Evolutionary conservation across 2,329 filamentous ascomycete species (phyloP).

Genomic region (Colletotrichum sublineola): DNA sequence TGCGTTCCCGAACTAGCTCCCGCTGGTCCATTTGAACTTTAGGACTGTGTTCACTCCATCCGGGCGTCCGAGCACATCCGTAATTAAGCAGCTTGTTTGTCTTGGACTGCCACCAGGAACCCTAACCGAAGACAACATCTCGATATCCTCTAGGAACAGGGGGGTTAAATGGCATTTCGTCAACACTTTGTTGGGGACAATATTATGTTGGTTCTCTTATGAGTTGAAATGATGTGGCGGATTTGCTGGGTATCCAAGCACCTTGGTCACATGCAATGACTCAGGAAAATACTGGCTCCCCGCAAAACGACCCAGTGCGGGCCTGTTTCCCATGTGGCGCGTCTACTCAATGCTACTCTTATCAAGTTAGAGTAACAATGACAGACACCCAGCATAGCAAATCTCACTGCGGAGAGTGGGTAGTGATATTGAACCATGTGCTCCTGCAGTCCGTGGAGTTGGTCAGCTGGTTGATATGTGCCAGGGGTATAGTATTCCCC

Average conservation of each 20-base stretch:
- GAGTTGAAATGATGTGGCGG: not conserved
- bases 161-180: too few species aligned
- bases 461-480: not conserved
- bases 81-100: not conserved
- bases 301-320: not conserved
- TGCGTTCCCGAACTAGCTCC: slow-evolving; percentile 18
- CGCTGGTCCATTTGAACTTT: slow-evolving; percentile 18
- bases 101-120: not conserved
- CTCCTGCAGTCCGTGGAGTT: not conserved
- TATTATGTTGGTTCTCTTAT: not conserved
- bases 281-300: not conserved
- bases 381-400: not conserved
- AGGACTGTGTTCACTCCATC: slow-evolving; percentile 27
- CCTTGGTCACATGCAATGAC: not conserved
- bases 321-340: not conserved
- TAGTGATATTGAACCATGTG: not conserved
- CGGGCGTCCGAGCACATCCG: not conserved
- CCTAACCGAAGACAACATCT: not conserved
- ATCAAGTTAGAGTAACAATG: not conserved
- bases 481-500: not conserved
- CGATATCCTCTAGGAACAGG: not conserved
- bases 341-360: not conserved
- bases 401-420: too few species aligned
- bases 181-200: not conserved
- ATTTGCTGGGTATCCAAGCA: too few species aligned